Percentiles rank a stretch among this genome's conserved stretches.
Conservation (phyloP, 1,139 yeast genomes). For the Kodamaea fungicola region DNA sequence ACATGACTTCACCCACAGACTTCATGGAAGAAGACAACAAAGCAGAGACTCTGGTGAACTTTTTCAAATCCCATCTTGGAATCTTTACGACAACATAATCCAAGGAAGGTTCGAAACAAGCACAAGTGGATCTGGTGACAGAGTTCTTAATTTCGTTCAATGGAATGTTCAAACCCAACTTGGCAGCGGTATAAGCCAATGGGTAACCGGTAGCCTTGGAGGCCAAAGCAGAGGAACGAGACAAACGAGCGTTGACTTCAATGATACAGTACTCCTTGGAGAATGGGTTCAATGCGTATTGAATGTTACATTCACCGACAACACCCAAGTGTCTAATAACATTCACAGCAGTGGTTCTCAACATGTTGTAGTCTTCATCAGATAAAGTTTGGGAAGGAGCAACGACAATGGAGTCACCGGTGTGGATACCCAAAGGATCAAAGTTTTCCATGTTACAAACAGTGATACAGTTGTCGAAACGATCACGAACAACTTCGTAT, state of each 20-base stretch:
- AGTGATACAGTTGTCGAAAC: conserved; percentile 95
- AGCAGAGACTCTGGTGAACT: conserved; percentile 89
- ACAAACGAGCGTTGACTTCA: conserved; percentile 96
- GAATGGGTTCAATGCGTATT: conserved; percentile 92
- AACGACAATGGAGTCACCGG: conserved; percentile 98
- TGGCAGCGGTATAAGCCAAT: conserved; percentile 96
- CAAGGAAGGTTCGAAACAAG: conserved; percentile 96
- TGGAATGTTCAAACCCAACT: conserved; percentile 90
- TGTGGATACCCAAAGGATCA: conserved; percentile 97
- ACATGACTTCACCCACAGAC: conserved; percentile 99
- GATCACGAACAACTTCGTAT: conserved; percentile 98
- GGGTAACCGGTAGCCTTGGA: conserved; percentile 99
- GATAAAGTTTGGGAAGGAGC: conserved; percentile 98
- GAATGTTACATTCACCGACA: conserved; percentile 99
- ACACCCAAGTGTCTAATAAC: conserved; percentile 97
- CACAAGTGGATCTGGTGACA: conserved; percentile 92
- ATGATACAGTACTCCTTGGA: conserved; percentile 94
- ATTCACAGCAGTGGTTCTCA: conserved; percentile 95
- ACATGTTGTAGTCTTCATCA: conserved; percentile 97
- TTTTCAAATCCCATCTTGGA: conserved; percentile 98
- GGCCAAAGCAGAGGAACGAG: conserved; percentile 97
- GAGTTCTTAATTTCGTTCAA: conserved; percentile 90
- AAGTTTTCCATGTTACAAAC: conserved; percentile 99
- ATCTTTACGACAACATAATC: conserved; percentile 97
- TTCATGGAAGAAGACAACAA: conserved; percentile 93